These are phyloP conservation scores for Tetragonia tetragonoides DNA, from an alignment of 148 eudicot species.

Conservation along the genomic window DNA sequence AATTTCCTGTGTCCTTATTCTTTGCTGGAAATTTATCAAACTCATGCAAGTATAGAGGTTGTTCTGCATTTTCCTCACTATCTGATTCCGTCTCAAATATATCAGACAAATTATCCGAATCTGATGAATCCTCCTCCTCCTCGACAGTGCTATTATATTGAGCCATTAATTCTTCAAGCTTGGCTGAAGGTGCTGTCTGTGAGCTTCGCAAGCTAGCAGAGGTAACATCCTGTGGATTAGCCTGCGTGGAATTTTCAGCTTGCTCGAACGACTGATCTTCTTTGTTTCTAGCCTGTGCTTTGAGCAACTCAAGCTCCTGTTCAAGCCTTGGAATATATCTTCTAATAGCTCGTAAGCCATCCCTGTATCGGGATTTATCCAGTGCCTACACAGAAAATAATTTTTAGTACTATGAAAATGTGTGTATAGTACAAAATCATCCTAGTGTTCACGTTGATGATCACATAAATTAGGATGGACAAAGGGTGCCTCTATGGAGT, in stretches of 20 bases:
- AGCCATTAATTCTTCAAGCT: constrained; percentile 53
- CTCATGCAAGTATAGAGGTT: constrained; percentile 58
- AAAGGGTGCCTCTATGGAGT: not conserved
- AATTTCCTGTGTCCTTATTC: constrained; percentile 36
- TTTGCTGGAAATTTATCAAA: constrained; percentile 75
- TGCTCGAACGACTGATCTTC: constrained; percentile 31
- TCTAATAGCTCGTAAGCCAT: constrained; percentile 74
- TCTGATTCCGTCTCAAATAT: constrained; percentile 88
- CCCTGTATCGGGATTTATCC: constrained; percentile 80
- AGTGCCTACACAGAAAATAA: constrained; percentile 55
- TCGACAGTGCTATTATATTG: constrained; percentile 31
- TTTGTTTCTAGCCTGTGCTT: constrained; percentile 44
- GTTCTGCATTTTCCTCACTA: constrained; percentile 38
- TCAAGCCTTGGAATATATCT: constrained; percentile 79
- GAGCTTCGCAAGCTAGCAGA: constrained; percentile 24
- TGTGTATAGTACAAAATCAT: not conserved
- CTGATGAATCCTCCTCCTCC: constrained; percentile 37
- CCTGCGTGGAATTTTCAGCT: constrained; percentile 26
- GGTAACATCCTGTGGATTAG: constrained; percentile 14
- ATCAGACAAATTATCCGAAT: constrained; percentile 80
- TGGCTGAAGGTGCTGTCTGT: constrained; percentile 42
- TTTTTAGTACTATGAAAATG: not conserved
- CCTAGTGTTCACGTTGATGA: not conserved
- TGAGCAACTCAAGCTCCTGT: constrained; percentile 73
- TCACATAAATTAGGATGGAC: not conserved